phyloP scores from a whole-genome alignment of 202 grass and related monocot species.

The Sporobolus alterniflorus region DNA sequence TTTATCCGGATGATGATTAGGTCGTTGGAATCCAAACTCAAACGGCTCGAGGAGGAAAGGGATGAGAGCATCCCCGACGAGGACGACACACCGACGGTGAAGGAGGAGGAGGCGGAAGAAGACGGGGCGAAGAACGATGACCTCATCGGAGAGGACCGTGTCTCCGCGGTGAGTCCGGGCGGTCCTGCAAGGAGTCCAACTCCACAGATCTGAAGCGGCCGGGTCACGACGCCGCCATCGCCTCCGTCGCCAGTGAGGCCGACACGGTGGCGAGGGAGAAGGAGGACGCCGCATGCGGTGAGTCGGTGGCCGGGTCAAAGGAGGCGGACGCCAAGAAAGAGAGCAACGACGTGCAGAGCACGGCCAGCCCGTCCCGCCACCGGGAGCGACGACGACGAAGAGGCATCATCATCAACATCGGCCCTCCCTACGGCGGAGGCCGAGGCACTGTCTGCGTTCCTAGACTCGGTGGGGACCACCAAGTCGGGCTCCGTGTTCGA shows the following conservation, averaged over 20 bases:
- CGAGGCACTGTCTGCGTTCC: constrained; percentile 57
- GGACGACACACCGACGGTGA: not conserved
- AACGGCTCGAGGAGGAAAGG: constrained; percentile 65
- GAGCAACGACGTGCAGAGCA: constrained; percentile 91
- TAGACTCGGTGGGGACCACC: constrained; percentile 64
- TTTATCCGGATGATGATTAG: constrained; percentile 45
- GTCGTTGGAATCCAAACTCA: constrained; percentile 85
- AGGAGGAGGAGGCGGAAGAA: constrained; percentile 40
- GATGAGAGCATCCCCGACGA: constrained; percentile 51
- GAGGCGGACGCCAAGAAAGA: constrained; percentile 58
- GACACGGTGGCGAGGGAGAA: not conserved
- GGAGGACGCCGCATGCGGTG: constrained; percentile 11
- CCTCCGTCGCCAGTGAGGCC: not conserved
- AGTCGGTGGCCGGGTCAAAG: constrained; percentile 73
- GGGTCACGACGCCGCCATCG: not conserved
- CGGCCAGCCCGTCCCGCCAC: constrained; percentile 65
- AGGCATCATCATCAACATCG: constrained; percentile 23
- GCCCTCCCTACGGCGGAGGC: constrained; percentile 41
- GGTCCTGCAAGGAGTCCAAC: constrained; percentile 85
- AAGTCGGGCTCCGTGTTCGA: constrained; percentile 71
- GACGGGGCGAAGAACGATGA: constrained; percentile 41
- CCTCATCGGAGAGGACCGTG: constrained; percentile 34
- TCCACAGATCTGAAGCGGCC: constrained; percentile 71
- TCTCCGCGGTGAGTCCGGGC: constrained; percentile 57
- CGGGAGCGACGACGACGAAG: constrained; percentile 33